Conservation (phyloP, 2,329 filamentous ascomycete species). For the Blumeria graminis region DNA sequence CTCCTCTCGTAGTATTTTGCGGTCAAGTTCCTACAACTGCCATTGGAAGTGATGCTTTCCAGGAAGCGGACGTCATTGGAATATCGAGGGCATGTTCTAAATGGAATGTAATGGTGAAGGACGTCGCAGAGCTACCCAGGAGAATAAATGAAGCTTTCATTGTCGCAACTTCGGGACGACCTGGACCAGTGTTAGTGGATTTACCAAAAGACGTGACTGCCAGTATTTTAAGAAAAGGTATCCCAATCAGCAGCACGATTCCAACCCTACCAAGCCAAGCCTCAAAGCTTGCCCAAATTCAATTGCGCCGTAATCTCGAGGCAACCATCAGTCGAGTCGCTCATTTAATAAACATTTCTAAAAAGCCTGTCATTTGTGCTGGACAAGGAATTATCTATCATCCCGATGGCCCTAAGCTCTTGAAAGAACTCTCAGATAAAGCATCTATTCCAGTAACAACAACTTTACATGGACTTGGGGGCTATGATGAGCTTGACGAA, state of each 20-base stretch:
- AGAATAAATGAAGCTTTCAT: constrained; percentile 96
- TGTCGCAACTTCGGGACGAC: constrained; percentile 82
- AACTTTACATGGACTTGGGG: constrained; percentile 79
- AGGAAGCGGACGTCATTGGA: constrained; percentile 83
- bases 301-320: constrained; percentile 48
- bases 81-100: constrained; percentile 92
- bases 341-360: constrained; percentile 59
- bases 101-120: constrained; percentile 99
- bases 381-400: constrained; percentile 70
- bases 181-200: constrained; percentile 86
- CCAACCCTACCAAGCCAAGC: constrained; percentile 64
- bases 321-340: constrained; percentile 55
- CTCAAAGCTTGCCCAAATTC: constrained; percentile 52
- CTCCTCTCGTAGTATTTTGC: constrained; percentile 83
- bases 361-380: constrained; percentile 89
- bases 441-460: constrained; percentile 83
- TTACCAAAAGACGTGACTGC: constrained; percentile 92
- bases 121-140: constrained; percentile 71
- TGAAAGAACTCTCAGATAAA: constrained; percentile 78
- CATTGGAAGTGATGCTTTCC: constrained; percentile 90
- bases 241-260: constrained; percentile 39
- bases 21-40: constrained; percentile 78
- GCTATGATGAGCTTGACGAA: constrained; percentile 75
- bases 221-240: constrained; percentile 56
- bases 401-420: constrained; percentile 51